Base-by-base conservation (phyloP, 768 basidiomycete genomes). In the Mycena rebaudengoi region DNA sequence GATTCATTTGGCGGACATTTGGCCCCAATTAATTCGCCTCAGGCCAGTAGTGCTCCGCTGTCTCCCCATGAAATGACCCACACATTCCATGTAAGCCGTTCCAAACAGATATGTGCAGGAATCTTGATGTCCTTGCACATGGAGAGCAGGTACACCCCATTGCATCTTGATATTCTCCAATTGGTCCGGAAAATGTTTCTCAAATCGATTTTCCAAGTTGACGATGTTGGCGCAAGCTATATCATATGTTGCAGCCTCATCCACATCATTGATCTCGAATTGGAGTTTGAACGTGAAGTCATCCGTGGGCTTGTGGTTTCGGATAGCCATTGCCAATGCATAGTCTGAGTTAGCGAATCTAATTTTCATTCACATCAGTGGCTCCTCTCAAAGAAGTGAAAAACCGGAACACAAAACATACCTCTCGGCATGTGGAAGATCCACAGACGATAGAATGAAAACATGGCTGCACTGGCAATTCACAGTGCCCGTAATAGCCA, bases 1-100 rank as follows among this genome's bases (percentile, higher is more conserved):
- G 33, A 25, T 69, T 68, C 73, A 73, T 73, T 59, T 74, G 69
- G n/a, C 52, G 44, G 4, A 66, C 69, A 32, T 63, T 64, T 5
- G 52, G 55, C 5, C 69, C 65, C 30, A 62, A 48, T 44, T 57
- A 35, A 23, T 51, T 51, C 7, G 49, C 30, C 33, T 51, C 49
- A 7, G 49, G 49, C 49, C 49, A 51, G 18, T 51, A 51, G 7
- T 51, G 49, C 13, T 51, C 49, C 4, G 49, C 49, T 7, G 49
- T 23, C 23, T 74, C 73, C 1, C 73, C 73, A 43, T 73, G 60
- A 65, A 72, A 25, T 63, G 58, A 6, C 70, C 73, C 13, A 62
- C 45, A 33, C 67, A 53, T 28, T 59, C 28, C 57, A 62, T 60
- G 51, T 69, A 69, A 3, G 62, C 66, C 5, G 66, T 64, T 35